Evolutionary conservation across 371 early-diverging fungal genomes (phyloP).

Genomic region (Mortierella sp.): DNA sequence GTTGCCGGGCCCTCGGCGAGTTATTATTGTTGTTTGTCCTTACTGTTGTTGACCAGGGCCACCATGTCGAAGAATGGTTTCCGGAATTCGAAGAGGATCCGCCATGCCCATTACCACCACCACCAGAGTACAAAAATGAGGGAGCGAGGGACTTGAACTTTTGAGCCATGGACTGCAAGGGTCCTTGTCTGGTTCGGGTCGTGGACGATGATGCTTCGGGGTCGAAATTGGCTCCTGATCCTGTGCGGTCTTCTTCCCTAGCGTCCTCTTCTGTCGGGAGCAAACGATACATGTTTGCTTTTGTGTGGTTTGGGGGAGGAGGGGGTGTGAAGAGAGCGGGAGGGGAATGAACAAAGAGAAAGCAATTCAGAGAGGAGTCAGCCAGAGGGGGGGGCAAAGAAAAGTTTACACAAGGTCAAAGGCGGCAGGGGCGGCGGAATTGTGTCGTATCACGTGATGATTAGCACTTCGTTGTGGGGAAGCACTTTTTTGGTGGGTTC

Average conservation of each 20-base stretch:
- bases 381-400: no score
- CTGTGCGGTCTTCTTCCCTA: slow-evolving; percentile 47
- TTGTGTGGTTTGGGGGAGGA: no score
- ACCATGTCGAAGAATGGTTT: slow-evolving; percentile 9
- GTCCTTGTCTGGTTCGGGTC: background rate
- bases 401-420: no score
- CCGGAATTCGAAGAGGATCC: background rate
- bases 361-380: no score
- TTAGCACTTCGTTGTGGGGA: no score
- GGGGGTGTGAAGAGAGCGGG: no score
- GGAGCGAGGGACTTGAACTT: slow-evolving; percentile 26
- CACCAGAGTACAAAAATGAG: slow-evolving; percentile 18
- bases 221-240: slow-evolving; percentile 24
- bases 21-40: background rate
- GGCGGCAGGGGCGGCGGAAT: no score
- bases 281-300: slow-evolving; percentile 39
- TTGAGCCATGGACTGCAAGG: slow-evolving; percentile 22
- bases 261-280: slow-evolving; percentile 46
- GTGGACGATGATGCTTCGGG: background rate
- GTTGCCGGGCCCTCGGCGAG: background rate
- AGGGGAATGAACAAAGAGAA: no score
- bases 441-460: no score
- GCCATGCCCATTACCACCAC: background rate
- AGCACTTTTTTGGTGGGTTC: no score
- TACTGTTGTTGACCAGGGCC: background rate